Base-by-base conservation (phyloP, 306 rosid genomes). In the Rubus idaeus region DNA sequence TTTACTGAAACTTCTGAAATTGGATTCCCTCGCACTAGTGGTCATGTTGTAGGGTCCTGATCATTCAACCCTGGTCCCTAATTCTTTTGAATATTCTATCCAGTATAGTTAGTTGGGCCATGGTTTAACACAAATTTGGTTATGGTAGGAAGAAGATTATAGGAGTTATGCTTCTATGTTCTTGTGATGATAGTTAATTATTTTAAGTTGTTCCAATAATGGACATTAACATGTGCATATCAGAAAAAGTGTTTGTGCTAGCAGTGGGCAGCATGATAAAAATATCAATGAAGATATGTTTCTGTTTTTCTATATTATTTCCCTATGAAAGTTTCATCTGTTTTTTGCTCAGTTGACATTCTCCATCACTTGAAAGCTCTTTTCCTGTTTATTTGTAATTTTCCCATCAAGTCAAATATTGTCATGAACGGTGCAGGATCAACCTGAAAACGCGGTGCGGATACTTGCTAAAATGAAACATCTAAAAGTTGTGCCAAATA, bases 401-500 rank as follows among this genome's bases (percentile, higher is more conserved):
- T 68, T 63, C 51, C 79, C 56, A 44, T 80, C 69, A 74, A 76
- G 37, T 72, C 45, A 77, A 78, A 42, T 56, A 51, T 65, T 75
- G 20, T 75, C 47, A 51, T 76, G 57, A 46, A 82, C 78, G 78
- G 69, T 83, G 84, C 88, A 91, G 96, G 90, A 90, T 82, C 87
- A 84, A 81, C 97, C 94, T 67, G 98, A 94, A 80, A 89, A 86
- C 12, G 97, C 93, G 3, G 70, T 94, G 71, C 84, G 65, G 83
- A 86, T 88, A 78, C 83, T 94, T 10, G 90, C 89, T 78, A 91
- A 88, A 85, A 94, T 94, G 97, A 89, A 86, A 82, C 84, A 70
- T 63, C 71, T 84, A 41, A 82, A 88, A 65, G 50, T 88, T 75
- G 26, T 55, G 77, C 98, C 98, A 78, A 76, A 91, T 89, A 83